A percentile compares a stretch with the other conserved stretches of the same genome.
These are phyloP conservation scores for Lactifluus piperatus DNA, from an alignment of 768 basidiomycete species.

Conservation along the genomic window DNA sequence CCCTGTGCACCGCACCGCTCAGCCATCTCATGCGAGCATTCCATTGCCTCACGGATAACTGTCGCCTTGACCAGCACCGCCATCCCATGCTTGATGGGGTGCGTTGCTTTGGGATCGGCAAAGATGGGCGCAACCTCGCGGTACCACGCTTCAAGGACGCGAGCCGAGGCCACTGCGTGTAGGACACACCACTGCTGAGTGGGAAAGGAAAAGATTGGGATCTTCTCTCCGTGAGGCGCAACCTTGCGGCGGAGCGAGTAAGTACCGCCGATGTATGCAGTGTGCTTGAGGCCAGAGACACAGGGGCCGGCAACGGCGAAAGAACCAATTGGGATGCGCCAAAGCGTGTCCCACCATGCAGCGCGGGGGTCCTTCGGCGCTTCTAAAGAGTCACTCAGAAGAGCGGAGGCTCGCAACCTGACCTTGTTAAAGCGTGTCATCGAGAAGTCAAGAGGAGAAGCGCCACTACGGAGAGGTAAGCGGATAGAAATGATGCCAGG, in stretches of 20 bases:
- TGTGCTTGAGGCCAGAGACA: slow-evolving; percentile 8
- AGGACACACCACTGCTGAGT: background rate
- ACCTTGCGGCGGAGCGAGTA: slow-evolving; percentile 4
- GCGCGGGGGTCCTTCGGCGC: no score
- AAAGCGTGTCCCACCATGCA: slow-evolving; percentile 46
- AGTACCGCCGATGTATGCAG: background rate
- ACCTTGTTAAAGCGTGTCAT: slow-evolving; percentile 49
- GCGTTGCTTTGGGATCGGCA: background rate
- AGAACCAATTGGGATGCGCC: slow-evolving; percentile 2
- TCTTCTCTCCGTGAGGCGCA: background rate
- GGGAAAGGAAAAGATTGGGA: background rate
- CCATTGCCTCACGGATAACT: background rate
- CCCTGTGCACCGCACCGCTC: slow-evolving; percentile 12
- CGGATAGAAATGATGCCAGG: slow-evolving; percentile 34
- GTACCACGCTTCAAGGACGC: slow-evolving; percentile 4
- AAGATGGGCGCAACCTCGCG: background rate
- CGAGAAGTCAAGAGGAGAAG: slow-evolving; percentile 46
- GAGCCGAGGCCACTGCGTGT: slow-evolving; percentile 4
- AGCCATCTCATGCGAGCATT: slow-evolving; percentile 1
- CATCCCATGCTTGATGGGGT: background rate
- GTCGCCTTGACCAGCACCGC: slow-evolving; percentile 7
- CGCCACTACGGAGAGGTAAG: slow-evolving; percentile 44
- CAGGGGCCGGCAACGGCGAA: slow-evolving; percentile 1
- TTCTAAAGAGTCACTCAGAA: no score
- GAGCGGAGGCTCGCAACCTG: slow-evolving; percentile 34